phyloP scores from a whole-genome alignment of 2,329 filamentous ascomycete genomes.

The Dactylellina leptospora region DNA sequence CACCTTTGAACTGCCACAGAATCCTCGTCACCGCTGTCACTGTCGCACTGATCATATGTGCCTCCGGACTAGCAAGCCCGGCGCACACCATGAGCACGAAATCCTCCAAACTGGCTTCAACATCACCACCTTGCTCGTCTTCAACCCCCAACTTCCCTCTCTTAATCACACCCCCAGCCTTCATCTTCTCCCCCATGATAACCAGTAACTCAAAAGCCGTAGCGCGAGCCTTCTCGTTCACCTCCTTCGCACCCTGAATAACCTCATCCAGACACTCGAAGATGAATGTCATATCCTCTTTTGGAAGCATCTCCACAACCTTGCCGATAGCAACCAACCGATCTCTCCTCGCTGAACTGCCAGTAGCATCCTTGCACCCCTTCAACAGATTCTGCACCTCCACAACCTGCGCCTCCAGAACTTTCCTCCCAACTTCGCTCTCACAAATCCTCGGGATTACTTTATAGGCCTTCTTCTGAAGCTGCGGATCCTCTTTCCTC shows the following conservation, averaged over 20 bases:
- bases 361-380: slow-evolving; percentile 81
- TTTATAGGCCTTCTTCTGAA: slow-evolving; percentile 99
- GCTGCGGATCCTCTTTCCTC: slow-evolving; percentile 82
- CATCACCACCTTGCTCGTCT: slow-evolving; percentile 77
- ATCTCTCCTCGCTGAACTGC: slow-evolving; percentile 84
- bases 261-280: slow-evolving; percentile 91
- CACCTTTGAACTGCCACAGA: slow-evolving; percentile 80
- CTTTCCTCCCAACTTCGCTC: slow-evolving; percentile 78
- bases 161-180: slow-evolving; percentile 76
- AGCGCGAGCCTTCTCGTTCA: slow-evolving; percentile 91
- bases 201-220: slow-evolving; percentile 90
- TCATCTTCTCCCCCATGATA: slow-evolving; percentile 84
- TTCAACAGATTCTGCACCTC: slow-evolving; percentile 87
- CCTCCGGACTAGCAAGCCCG: slow-evolving; percentile 87
- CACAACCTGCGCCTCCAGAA: slow-evolving; percentile 75
- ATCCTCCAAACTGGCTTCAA: slow-evolving; percentile 84
- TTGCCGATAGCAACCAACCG: slow-evolving; percentile 82
- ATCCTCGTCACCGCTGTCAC: slow-evolving; percentile 94
- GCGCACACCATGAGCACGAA: slow-evolving; percentile 99
- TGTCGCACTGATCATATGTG: slow-evolving; percentile 97
- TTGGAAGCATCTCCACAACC: slow-evolving; percentile 79
- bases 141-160: slow-evolving; percentile 85
- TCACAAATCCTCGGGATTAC: slow-evolving; percentile 88
- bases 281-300: slow-evolving; percentile 86
- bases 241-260: slow-evolving; percentile 95